Percentiles rank a stretch among this genome's conserved stretches.
Evolutionary conservation across 1,284 basidiomycete genomes (phyloP).

Genomic region (Moesziomyces sp.): DNA sequence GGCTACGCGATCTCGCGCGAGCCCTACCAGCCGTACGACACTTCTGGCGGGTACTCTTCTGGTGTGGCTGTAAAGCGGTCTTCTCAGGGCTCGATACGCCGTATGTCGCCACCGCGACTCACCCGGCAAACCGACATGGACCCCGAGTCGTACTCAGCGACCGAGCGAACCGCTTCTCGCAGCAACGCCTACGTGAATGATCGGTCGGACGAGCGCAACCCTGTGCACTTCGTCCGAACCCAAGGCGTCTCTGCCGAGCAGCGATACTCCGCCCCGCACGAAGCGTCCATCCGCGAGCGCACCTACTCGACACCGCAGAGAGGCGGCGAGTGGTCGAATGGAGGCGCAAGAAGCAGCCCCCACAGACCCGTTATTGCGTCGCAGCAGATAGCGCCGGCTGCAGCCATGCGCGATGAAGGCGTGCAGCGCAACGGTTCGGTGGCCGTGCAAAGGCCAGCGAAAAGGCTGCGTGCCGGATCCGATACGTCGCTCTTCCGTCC

Average conservation of each 20-base stretch:
- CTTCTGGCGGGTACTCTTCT: neutral
- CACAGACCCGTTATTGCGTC: neutral
- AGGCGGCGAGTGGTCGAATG: too few relatives aligned
- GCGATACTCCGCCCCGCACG: too few relatives aligned
- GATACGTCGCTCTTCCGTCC: constrained; percentile 29
- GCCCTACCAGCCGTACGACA: neutral
- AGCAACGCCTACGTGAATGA: neutral
- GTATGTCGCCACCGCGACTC: neutral
- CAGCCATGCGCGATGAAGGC: neutral
- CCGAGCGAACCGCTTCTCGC: neutral
- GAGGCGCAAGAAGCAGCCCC: too few relatives aligned
- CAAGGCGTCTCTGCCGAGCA: neutral
- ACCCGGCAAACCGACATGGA: too few relatives aligned
- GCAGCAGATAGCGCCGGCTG: neutral
- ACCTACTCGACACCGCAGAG: too few relatives aligned
- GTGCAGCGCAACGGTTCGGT: neutral
- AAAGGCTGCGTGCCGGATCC: constrained; percentile 23
- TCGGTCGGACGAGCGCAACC: neutral
- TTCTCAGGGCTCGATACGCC: neutral
- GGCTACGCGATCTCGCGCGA: neutral
- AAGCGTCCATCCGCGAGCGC: too few relatives aligned
- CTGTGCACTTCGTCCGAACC: neutral
- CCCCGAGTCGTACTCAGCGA: too few relatives aligned
- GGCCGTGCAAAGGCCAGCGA: constrained; percentile 5
- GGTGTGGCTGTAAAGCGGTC: neutral